Conservation (phyloP, 2,329 filamentous ascomycete genomes). For the Ceratocystis destructans region DNA sequence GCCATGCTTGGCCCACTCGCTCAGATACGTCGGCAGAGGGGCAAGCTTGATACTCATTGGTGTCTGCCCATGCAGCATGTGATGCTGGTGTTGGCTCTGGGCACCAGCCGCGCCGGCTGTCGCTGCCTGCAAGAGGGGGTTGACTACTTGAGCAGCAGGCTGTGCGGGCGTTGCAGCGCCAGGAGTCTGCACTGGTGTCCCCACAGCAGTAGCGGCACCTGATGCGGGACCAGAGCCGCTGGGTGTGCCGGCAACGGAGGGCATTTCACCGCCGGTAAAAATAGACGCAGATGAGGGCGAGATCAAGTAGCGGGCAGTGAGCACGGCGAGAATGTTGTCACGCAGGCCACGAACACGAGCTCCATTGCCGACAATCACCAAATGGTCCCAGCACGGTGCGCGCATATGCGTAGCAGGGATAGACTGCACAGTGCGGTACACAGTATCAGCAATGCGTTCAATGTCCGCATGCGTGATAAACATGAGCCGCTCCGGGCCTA, state of each 20-base stretch:
- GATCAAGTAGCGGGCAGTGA: constrained; percentile 72
- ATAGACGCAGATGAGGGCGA: constrained; percentile 89
- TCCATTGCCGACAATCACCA: constrained; percentile 87
- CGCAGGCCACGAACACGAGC: constrained; percentile 62
- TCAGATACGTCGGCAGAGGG: constrained; percentile 68
- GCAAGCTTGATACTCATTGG: constrained; percentile 73
- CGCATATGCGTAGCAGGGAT: constrained; percentile 77
- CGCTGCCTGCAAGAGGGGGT: constrained; percentile 82
- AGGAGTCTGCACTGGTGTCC: constrained; percentile 59
- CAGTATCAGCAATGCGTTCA: constrained; percentile 68
- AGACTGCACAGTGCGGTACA: constrained; percentile 69
- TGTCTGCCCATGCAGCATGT: constrained; percentile 50
- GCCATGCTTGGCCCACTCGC: constrained; percentile 73
- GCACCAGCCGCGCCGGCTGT: constrained; percentile 54
- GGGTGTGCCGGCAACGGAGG: constrained; percentile 84
- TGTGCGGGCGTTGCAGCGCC: constrained; percentile 39
- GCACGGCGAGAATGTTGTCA: constrained; percentile 69
- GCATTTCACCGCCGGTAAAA: constrained; percentile 68
- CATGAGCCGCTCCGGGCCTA: constrained; percentile 61
- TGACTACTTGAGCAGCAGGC: constrained; percentile 47
- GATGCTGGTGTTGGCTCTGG: constrained; percentile 28
- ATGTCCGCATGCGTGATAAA: constrained; percentile 58
- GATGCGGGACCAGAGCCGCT: constrained; percentile 91
- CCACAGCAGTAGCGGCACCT: constrained; percentile 59
- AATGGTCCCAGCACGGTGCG: constrained; percentile 75